Evolutionary conservation across 768 basidiomycete genomes (phyloP).

Genomic region (Auricularia sp.): DNA sequence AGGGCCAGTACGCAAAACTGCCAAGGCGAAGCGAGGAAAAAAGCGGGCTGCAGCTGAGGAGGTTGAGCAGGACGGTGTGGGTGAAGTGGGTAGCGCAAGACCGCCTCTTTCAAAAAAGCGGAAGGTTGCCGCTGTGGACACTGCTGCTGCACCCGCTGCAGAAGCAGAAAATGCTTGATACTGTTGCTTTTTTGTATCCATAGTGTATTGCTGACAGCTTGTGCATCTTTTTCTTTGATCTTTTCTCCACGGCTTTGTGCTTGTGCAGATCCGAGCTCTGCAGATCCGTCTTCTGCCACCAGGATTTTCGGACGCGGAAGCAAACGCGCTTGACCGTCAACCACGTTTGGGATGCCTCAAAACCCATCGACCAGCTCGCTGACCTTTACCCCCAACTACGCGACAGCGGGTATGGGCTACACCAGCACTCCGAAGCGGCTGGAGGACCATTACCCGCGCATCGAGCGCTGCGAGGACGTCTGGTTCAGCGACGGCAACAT

Average conservation of each 20-base stretch:
- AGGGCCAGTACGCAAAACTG: neutral
- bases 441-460: neutral
- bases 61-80: neutral
- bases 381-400: neutral
- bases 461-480: neutral
- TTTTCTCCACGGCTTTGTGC: neutral
- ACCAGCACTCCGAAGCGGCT: neutral
- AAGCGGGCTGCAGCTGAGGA: neutral
- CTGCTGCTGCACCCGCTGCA: too few species aligned
- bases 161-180: too few species aligned
- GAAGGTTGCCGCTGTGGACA: neutral
- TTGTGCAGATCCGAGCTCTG: neutral
- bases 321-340: neutral
- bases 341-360: neutral
- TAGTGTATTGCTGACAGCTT: neutral
- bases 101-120: neutral
- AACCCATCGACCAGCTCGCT: neutral
- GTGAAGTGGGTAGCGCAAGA: neutral
- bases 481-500: neutral
- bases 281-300: too few species aligned
- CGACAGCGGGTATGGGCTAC: neutral
- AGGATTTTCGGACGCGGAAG: neutral
- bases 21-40: neutral
- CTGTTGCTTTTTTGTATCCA: too few species aligned
- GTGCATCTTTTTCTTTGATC: neutral